These are phyloP conservation scores for Coemansia sp. DNA, from an alignment of 192 early-diverging fungal species.

Conservation along the genomic window DNA sequence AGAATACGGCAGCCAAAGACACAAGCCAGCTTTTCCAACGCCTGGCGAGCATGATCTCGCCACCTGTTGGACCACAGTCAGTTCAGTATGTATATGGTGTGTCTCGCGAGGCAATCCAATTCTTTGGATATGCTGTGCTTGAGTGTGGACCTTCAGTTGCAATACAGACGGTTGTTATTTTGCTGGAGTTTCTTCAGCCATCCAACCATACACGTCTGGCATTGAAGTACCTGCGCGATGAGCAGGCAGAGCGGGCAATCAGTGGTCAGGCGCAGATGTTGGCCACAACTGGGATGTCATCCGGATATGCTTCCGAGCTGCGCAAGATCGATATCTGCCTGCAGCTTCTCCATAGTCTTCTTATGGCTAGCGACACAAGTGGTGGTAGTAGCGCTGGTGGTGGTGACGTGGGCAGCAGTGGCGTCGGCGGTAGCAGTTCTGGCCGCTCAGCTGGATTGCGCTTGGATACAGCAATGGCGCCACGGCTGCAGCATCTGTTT, in stretches of 20 bases:
- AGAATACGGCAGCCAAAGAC: background rate
- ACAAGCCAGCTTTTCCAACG: constrained; percentile 25
- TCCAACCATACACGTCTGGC: constrained; percentile 22
- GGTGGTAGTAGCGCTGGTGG: background rate
- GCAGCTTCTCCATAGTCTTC: constrained; percentile 31
- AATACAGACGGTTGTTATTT: constrained; percentile 10
- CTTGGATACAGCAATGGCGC: constrained; percentile 26
- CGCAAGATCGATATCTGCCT: constrained; percentile 21
- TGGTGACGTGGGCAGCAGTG: background rate
- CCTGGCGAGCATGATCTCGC: constrained; percentile 11
- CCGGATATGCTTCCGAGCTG: constrained; percentile 24
- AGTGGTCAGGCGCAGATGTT: constrained; percentile 2
- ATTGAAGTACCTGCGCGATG: constrained; percentile 35
- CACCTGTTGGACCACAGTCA: background rate
- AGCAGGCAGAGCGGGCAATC: constrained; percentile 20
- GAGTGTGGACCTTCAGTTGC: constrained; percentile 18
- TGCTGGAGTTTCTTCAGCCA: constrained; percentile 30
- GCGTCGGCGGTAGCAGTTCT: background rate
- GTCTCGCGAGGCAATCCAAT: constrained; percentile 17
- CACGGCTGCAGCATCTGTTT: constrained; percentile 29
- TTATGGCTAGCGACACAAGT: constrained; percentile 14
- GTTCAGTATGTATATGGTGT: constrained; percentile 9
- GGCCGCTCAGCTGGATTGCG: background rate
- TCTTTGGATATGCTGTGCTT: constrained; percentile 34
- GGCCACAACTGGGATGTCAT: background rate